A percentile compares a stretch with the other conserved stretches of the same genome.
These are phyloP conservation scores for Solanum etuberosum DNA, from an alignment of 257 asterid genomes.

Conservation along the genomic window DNA sequence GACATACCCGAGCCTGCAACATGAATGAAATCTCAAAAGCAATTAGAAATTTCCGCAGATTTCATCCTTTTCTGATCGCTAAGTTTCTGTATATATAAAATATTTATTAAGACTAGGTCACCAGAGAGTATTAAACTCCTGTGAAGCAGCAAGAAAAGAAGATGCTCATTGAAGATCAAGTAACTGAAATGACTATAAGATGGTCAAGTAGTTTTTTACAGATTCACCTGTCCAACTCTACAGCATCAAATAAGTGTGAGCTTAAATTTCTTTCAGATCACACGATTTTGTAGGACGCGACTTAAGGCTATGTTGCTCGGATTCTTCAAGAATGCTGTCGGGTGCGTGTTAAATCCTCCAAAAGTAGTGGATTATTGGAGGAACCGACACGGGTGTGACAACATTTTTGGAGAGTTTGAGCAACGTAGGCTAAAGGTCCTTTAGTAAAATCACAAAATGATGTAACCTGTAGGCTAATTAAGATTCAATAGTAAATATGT, in stretches of 20 bases:
- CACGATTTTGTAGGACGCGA: neutral
- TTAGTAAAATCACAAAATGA: neutral
- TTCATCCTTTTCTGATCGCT: neutral
- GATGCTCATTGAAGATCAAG: neutral
- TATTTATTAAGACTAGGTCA: neutral
- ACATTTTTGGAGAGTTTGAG: neutral
- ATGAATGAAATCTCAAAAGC: neutral
- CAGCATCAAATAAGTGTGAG: neutral
- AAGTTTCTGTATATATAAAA: neutral
- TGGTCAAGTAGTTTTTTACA: neutral
- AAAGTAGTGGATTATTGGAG: neutral
- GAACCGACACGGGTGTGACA: neutral
- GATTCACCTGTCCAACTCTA: slow-evolving; percentile 1
- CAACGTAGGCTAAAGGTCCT: neutral
- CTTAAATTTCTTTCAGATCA: neutral
- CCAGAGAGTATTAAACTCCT: slow-evolving; percentile 1
- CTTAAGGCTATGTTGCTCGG: neutral
- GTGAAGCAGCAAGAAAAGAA: neutral
- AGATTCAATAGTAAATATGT: slow-evolving; percentile 12
- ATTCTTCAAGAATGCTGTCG: neutral
- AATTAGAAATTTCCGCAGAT: neutral
- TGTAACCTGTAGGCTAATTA: neutral
- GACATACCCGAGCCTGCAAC: slow-evolving; percentile 72
- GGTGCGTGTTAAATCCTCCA: neutral
- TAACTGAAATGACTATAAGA: neutral